Conservation (phyloP, 2,329 filamentous ascomycete species). For the Elsinoe ampelina region DNA sequence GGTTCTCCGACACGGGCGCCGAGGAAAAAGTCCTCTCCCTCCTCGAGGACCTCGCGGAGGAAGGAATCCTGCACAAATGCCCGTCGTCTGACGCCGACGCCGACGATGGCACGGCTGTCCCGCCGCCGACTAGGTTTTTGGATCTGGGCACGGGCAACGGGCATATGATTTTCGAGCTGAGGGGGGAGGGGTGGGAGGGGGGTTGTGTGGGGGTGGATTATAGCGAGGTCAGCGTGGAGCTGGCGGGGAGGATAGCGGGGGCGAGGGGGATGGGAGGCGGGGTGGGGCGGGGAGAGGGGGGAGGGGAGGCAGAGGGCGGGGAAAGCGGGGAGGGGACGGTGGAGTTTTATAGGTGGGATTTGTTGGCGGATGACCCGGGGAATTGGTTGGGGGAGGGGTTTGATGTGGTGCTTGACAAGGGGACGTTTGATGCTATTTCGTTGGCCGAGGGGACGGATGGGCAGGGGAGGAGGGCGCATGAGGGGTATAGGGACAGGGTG, state of each 20-base stretch:
- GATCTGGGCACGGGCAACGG: slow-evolving; percentile 95
- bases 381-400: slow-evolving; percentile 60
- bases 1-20: slow-evolving; percentile 91
- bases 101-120: not conserved
- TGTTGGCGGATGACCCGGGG: slow-evolving; percentile 34
- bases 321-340: slow-evolving; percentile 15
- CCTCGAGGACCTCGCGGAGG: slow-evolving; percentile 43
- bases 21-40: slow-evolving; percentile 69
- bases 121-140: slow-evolving; percentile 50
- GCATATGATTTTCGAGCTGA: slow-evolving; percentile 73
- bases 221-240: slow-evolving; percentile 60
- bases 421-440: slow-evolving; percentile 91
- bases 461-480: slow-evolving; percentile 54
- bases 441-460: slow-evolving; percentile 51
- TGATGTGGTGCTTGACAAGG: slow-evolving; percentile 93
- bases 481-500: slow-evolving; percentile 64
- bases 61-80: slow-evolving; percentile 36
- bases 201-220: slow-evolving; percentile 84
- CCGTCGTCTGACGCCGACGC: slow-evolving; percentile 9
- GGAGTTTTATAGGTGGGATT: slow-evolving; percentile 45
- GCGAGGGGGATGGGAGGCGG: slow-evolving; percentile 17
- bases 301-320: slow-evolving; percentile 17
- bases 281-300: slow-evolving; percentile 15
- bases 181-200: slow-evolving; percentile 58
- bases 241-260: slow-evolving; percentile 56